Conservation (phyloP, 768 basidiomycete species). For the Pleurotus salmoneostramineus region DNA sequence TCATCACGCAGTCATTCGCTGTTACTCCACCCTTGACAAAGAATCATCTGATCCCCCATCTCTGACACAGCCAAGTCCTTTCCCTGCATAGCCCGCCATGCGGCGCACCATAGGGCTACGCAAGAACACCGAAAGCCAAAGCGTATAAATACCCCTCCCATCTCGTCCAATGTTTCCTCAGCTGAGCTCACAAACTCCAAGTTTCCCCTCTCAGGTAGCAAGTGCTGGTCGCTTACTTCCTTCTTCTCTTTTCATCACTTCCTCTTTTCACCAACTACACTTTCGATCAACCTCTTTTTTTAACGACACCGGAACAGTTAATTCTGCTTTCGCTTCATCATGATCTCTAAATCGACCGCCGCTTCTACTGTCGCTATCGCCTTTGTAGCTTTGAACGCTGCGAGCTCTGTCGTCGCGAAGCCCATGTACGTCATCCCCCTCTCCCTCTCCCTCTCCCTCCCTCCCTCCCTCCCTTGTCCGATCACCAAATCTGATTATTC, state of each 20-base stretch:
- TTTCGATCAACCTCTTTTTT: neutral
- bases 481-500: neutral
- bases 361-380: neutral
- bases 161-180: too few species aligned
- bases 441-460: too few species aligned
- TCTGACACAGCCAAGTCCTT: neutral
- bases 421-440: neutral
- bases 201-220: neutral
- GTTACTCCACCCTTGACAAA: neutral
- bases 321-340: neutral
- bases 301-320: neutral
- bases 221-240: neutral
- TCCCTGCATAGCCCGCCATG: neutral
- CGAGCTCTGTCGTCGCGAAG: neutral
- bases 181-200: neutral
- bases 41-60: neutral
- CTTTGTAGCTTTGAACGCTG: neutral
- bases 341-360: neutral
- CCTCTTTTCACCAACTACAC: neutral
- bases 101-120: neutral
- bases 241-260: neutral
- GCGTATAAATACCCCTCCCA: neutral
- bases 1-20: too few species aligned
- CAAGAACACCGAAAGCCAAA: too few species aligned
- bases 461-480: neutral